phyloP scores from a whole-genome alignment of 345 rosid genomes.

The Pistacia vera region DNA sequence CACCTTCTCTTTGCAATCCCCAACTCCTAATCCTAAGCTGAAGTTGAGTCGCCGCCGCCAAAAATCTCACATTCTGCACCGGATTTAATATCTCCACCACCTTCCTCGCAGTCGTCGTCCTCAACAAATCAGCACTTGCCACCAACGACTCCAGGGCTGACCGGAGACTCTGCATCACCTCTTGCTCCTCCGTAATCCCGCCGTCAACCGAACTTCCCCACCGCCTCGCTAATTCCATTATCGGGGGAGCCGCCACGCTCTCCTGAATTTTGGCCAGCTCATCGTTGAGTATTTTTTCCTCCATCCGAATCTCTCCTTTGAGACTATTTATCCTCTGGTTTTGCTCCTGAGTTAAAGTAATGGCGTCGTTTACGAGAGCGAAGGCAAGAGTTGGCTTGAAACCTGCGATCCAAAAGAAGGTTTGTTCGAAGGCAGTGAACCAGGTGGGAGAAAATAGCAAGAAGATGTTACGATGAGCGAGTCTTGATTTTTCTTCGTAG shows the following conservation, averaged over 20 bases:
- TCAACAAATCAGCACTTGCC: slow-evolving; percentile 36
- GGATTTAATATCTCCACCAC: slow-evolving; percentile 44
- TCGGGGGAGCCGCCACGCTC: slow-evolving; percentile 37
- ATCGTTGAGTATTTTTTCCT: slow-evolving; percentile 38
- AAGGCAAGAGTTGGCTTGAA: slow-evolving; percentile 47
- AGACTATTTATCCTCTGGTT: slow-evolving; percentile 22
- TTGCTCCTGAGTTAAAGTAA: slow-evolving; percentile 40
- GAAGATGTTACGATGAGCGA: slow-evolving; percentile 29
- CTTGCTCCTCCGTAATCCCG: slow-evolving; percentile 2
- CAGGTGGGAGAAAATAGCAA: slow-evolving; percentile 40
- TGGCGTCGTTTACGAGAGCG: slow-evolving; percentile 25
- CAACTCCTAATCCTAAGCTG: slow-evolving; percentile 29
- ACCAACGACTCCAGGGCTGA: slow-evolving; percentile 31
- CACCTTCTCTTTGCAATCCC: slow-evolving; percentile 31
- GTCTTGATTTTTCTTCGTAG: slow-evolving; percentile 39
- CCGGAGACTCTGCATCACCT: slow-evolving; percentile 15
- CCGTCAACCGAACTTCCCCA: not conserved
- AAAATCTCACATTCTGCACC: slow-evolving; percentile 40
- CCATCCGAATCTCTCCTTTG: slow-evolving; percentile 23
- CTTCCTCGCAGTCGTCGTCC: slow-evolving; percentile 30
- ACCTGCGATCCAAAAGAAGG: slow-evolving; percentile 48
- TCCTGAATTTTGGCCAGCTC: slow-evolving; percentile 51
- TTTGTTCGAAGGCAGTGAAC: slow-evolving; percentile 43
- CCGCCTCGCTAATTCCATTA: slow-evolving; percentile 21
- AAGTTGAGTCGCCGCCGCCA: slow-evolving; percentile 33